These are phyloP conservation scores for Quercus aquifolioides DNA, from an alignment of 306 rosid genomes.

Conservation along the genomic window DNA sequence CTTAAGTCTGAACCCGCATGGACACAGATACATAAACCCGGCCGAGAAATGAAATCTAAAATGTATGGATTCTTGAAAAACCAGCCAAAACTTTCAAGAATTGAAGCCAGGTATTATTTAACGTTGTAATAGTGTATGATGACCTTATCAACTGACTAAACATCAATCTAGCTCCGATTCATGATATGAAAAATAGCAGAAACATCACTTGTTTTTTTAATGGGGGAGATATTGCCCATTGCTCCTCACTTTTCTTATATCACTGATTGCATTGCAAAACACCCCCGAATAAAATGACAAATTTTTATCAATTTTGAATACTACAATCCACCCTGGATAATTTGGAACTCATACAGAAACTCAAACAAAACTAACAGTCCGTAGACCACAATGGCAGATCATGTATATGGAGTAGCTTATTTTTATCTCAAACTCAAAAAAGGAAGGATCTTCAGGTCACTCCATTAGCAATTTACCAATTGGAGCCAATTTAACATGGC, in stretches of 20 bases:
- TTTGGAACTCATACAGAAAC: conserved; percentile 16
- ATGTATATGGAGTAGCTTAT: conserved; percentile 45
- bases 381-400: conserved; percentile 8
- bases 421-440: conserved; percentile 45
- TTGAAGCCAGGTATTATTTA: no score
- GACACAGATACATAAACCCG: background rate
- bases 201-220: background rate
- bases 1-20: background rate
- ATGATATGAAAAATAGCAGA: no score
- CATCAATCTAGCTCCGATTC: background rate
- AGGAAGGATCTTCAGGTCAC: conserved; percentile 40
- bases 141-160: background rate
- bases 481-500: conserved; percentile 36
- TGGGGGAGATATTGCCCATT: background rate
- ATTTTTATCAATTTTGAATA: background rate
- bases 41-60: background rate
- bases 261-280: background rate
- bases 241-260: background rate
- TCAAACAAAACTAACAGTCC: conserved; percentile 30
- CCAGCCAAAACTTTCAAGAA: no score
- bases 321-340: background rate
- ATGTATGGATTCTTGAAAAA: no score
- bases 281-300: background rate
- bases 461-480: conserved; percentile 43
- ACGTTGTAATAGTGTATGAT: no score